Conservation (phyloP, 345 rosid species). For the Zanthoxylum bungeanum region DNA sequence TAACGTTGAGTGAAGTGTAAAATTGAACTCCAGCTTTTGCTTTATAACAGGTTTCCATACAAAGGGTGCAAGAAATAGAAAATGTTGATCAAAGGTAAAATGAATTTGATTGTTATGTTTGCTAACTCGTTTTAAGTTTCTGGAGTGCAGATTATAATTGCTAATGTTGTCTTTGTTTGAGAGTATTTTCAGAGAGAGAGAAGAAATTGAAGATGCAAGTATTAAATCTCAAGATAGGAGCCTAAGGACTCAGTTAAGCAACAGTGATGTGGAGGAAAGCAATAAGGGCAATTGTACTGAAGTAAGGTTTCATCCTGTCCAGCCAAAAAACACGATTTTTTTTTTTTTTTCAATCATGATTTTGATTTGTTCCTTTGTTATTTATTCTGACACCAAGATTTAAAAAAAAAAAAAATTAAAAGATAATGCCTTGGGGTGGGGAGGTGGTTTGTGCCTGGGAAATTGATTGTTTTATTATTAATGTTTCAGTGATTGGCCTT, state of each 20-base stretch:
- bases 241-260: conserved; percentile 56
- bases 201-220: conserved; percentile 45
- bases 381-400: background rate
- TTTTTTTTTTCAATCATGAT: no score
- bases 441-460: background rate
- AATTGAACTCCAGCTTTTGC: conserved; percentile 27
- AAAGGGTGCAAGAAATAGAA: conserved; percentile 55
- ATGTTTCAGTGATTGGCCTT: background rate
- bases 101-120: background rate
- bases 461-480: background rate
- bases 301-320: conserved; percentile 34
- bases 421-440: background rate
- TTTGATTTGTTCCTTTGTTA: background rate
- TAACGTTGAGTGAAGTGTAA: conserved; percentile 21
- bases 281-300: conserved; percentile 29
- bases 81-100: conserved; percentile 68
- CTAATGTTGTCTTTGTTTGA: conserved; percentile 19
- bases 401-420: no score
- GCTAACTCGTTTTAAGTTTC: background rate
- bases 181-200: conserved; percentile 50
- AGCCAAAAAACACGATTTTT: background rate
- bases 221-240: conserved; percentile 42
- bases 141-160: conserved; percentile 7
- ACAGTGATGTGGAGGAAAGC: conserved; percentile 35
- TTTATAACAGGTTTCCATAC: conserved; percentile 62